Percentiles rank a stretch among this genome's conserved stretches.
These are phyloP conservation scores for Tetratostichococcus sp. DNA, from an alignment of 139 green algal genomes.

Conservation along the genomic window DNA sequence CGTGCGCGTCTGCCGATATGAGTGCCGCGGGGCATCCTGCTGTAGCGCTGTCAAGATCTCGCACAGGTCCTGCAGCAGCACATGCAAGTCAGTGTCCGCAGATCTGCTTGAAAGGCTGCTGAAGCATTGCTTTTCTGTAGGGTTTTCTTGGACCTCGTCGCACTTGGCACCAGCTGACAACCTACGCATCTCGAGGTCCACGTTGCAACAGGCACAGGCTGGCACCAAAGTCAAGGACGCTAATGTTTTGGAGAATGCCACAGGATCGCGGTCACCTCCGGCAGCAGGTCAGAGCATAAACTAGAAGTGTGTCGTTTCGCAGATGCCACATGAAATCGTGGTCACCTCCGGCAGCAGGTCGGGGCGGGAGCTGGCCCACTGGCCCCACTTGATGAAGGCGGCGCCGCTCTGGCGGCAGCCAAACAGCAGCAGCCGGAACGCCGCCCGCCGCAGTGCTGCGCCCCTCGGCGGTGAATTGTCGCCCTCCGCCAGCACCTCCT, in stretches of 20 bases:
- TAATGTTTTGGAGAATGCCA: no score
- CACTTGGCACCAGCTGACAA: no score
- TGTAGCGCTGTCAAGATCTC: conserved; percentile 60
- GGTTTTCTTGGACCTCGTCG: no score
- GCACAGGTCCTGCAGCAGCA: conserved; percentile 40
- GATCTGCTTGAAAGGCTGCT: not conserved
- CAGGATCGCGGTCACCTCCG: no score
- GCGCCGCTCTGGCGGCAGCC: conserved; percentile 55
- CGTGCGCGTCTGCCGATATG: conserved; percentile 33
- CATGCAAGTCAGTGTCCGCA: not conserved
- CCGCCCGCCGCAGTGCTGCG: conserved; percentile 18
- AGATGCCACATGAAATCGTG: conserved; percentile 19
- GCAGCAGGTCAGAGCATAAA: no score
- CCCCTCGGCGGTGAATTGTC: not conserved
- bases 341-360: conserved; percentile 68
- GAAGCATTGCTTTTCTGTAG: no score
- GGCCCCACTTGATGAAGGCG: conserved; percentile 86
- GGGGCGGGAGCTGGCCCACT: conserved; percentile 77
- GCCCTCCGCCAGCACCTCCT: not conserved
- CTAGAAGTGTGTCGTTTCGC: no score
- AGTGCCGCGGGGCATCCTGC: conserved; percentile 71
- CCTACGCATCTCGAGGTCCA: no score
- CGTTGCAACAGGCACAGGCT: no score
- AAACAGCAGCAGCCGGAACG: conserved; percentile 55
- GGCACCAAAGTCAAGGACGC: no score